phyloP scores from a whole-genome alignment of 805 yeast species.

The Nakazawaea sp. region DNA sequence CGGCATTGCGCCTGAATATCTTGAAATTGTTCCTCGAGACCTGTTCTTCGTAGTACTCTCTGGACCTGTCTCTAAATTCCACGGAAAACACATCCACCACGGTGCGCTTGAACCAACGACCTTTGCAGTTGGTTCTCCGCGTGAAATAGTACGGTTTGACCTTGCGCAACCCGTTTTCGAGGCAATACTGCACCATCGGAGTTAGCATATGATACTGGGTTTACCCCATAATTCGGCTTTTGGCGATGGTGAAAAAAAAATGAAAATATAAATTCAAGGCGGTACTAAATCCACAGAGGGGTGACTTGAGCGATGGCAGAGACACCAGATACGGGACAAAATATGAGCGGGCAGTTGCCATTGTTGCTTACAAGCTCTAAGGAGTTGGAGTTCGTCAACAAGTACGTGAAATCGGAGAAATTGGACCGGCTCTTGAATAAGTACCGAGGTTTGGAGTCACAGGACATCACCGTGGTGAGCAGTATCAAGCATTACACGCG shows the following conservation, averaged over 20 bases:
- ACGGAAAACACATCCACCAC: slow-evolving; percentile 29
- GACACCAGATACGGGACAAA: too few species aligned
- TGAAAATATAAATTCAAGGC: too few species aligned
- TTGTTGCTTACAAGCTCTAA: not conserved
- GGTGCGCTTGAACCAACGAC: slow-evolving; percentile 34
- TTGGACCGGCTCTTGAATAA: too few species aligned
- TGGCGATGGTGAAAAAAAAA: not conserved
- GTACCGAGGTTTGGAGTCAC: too few species aligned
- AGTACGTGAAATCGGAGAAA: not conserved
- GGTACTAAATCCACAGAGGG: too few species aligned
- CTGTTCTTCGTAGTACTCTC: slow-evolving; percentile 16
- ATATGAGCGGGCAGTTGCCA: too few species aligned
- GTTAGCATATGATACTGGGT: too few species aligned
- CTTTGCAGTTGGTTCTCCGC: slow-evolving; percentile 31
- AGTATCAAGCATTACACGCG: slow-evolving; percentile 1
- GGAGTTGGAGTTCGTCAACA: not conserved
- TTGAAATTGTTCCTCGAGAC: slow-evolving; percentile 11
- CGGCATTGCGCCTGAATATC: slow-evolving; percentile 1
- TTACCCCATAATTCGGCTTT: too few species aligned
- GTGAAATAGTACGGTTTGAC: slow-evolving; percentile 34
- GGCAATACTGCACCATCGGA: slow-evolving; percentile 13
- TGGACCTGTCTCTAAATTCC: slow-evolving; percentile 29
- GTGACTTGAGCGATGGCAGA: too few species aligned
- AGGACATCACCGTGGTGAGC: slow-evolving; percentile 1
- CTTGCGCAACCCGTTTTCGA: slow-evolving; percentile 27